phyloP scores from a whole-genome alignment of 495 filamentous ascomycete species.

The Podospora pseudoanserina region DNA sequence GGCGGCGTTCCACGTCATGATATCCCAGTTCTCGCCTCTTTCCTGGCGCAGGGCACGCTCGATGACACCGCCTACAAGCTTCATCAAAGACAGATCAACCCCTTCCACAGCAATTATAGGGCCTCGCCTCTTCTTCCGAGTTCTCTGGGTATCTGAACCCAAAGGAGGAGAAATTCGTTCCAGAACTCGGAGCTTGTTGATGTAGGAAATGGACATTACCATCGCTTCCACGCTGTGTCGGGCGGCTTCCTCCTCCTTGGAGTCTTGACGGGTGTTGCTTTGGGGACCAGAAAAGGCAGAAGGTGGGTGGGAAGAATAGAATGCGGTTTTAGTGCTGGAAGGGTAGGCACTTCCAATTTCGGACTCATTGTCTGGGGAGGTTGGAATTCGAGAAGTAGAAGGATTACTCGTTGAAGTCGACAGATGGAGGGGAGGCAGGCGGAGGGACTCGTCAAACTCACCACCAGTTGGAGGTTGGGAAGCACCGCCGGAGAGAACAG shows the following conservation, averaged over 20 bases:
- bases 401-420: not conserved
- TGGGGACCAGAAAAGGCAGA: not conserved
- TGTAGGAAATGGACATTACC: slow-evolving; percentile 67
- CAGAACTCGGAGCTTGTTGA: slow-evolving; percentile 55
- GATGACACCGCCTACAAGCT: slow-evolving; percentile 57
- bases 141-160: slow-evolving; percentile 34
- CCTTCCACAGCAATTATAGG: slow-evolving; percentile 83
- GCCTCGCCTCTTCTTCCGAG: slow-evolving; percentile 53
- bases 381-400: slow-evolving; percentile 35
- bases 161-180: slow-evolving; percentile 44
- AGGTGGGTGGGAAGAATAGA: not conserved
- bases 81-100: slow-evolving; percentile 51
- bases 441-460: slow-evolving; percentile 43
- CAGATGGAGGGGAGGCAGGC: slow-evolving; percentile 57
- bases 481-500: not conserved
- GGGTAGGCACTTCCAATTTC: not conserved
- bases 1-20: not conserved
- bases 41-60: slow-evolving; percentile 47
- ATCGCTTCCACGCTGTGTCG: slow-evolving; percentile 58
- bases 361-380: not conserved
- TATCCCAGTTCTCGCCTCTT: slow-evolving; percentile 45
- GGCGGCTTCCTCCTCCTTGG: not conserved
- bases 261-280: not conserved
- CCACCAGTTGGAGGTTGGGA: slow-evolving; percentile 5
- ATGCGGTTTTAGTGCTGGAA: not conserved